Evolutionary conservation across 495 filamentous ascomycete species (phyloP), one percentile per base, ranked within the genome.

Genomic region (Durotheca rogersii): DNA sequence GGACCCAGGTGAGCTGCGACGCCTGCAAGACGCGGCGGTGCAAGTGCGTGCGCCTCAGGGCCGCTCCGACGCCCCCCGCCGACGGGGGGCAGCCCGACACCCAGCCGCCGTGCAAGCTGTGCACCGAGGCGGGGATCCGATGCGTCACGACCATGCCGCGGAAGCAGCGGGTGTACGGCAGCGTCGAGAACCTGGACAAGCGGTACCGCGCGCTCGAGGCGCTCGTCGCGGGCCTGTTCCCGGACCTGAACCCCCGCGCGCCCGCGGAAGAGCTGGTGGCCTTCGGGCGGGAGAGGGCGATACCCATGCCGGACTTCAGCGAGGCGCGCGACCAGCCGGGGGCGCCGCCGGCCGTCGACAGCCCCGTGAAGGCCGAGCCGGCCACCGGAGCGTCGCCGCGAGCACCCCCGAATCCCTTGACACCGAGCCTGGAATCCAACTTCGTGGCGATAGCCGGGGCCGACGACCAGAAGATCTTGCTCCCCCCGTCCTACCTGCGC

Each of bases 161-260:
- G 10, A 78, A 78, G 58, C 70, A 71, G 37, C 58, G 73, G 37
- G 67, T 78, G 14, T 76, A 76, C 38, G 74, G 74, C 7, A 78
- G 74, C 51, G 72, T 78, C n/a, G 74, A 78, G 46, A 71, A 65
- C 23, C 55, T 78, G 37, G 70, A 72, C 34, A 62, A 64, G 34
- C 62, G 74, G 44, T 72, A 74, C 37, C 56, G 68, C 17, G 67
- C 72, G 10, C 66, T 76, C 15, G 72, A 76, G 58, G 69, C 73
- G 12, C 55, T 76, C 37, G 67, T 76, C 31, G 67, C 67, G 20
- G 73, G 70, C 14, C 39, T 74, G 16, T 72, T 72, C 44, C 74
- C 74, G 1, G 58, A 74, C n/a, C 60, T 67, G 30, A 70, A 71
- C 47, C 67, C 70, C 4, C 66, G 65, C 30, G 62, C 58, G 1